A percentile compares a stretch with the other conserved stretches of the same genome.
These are phyloP conservation scores for Mucor velutinosus DNA, from an alignment of 371 early-diverging fungal genomes.

Conservation along the genomic window DNA sequence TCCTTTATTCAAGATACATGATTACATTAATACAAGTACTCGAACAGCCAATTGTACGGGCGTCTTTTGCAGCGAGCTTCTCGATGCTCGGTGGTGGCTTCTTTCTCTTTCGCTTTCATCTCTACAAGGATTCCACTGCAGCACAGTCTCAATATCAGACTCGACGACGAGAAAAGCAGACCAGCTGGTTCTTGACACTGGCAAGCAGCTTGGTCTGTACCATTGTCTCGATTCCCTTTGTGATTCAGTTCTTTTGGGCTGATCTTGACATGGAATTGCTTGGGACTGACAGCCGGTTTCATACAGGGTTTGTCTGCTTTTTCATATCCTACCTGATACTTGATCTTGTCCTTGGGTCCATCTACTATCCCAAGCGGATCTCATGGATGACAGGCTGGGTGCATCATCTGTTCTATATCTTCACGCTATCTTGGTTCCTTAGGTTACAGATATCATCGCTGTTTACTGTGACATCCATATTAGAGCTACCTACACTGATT, in stretches of 20 bases:
- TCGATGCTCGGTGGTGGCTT: conserved; percentile 7
- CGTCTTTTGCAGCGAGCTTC: conserved; percentile 5
- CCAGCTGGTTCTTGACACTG: conserved; percentile 23
- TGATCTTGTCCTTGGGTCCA: conserved; percentile 43
- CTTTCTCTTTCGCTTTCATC: not conserved
- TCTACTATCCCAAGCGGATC: conserved; percentile 44
- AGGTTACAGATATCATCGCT: conserved; percentile 20
- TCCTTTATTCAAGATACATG: not conserved
- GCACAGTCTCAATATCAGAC: not conserved
- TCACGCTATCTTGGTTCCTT: conserved; percentile 24
- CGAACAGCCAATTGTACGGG: conserved; percentile 6
- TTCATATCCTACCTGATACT: conserved; percentile 42
- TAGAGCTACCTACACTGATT: conserved; percentile 38
- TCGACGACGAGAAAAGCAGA: conserved; percentile 10
- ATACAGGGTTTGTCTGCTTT: conserved; percentile 28
- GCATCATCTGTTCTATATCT: conserved; percentile 49
- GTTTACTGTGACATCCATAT: conserved; percentile 28
- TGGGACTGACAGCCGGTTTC: conserved; percentile 2
- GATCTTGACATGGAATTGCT: conserved; percentile 14
- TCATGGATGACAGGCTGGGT: conserved; percentile 51
- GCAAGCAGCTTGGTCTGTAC: conserved; percentile 22
- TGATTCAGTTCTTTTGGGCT: conserved; percentile 14
- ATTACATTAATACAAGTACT: conserved; percentile 6
- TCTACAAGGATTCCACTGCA: not conserved
- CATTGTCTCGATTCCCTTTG: conserved; percentile 19